These are phyloP conservation scores for Fraxinus angustifolia DNA, from an alignment of 305 asterid genomes.

Conservation along the genomic window DNA sequence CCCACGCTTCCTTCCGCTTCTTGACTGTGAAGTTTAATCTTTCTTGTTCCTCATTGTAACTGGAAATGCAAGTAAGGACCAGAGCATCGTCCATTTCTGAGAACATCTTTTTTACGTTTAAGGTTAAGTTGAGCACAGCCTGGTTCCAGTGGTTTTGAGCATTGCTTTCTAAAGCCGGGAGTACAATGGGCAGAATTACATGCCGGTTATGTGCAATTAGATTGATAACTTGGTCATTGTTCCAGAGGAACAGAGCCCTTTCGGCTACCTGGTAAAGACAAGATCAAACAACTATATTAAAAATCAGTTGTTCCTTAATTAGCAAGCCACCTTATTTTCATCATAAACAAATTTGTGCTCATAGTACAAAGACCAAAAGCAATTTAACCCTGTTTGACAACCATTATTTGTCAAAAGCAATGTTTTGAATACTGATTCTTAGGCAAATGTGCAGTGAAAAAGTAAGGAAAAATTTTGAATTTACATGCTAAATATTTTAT, in stretches of 20 bases:
- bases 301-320: background rate
- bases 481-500: background rate
- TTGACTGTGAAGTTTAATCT: slow-evolving; percentile 36
- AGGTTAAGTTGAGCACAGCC: slow-evolving; percentile 67
- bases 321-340: background rate
- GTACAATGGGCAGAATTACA: slow-evolving; percentile 63
- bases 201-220: slow-evolving; percentile 65
- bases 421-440: background rate
- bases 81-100: slow-evolving; percentile 81
- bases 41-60: slow-evolving; percentile 57
- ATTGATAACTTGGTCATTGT: slow-evolving; percentile 67
- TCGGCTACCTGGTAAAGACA: slow-evolving; percentile 78
- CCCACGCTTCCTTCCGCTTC: slow-evolving; percentile 71
- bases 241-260: slow-evolving; percentile 86
- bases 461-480: background rate
- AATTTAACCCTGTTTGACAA: background rate
- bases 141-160: slow-evolving; percentile 84
- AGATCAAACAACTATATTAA: background rate
- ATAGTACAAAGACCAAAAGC: background rate
- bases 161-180: slow-evolving; percentile 74
- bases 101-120: slow-evolving; percentile 66
- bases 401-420: background rate
- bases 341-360: background rate
- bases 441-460: background rate
- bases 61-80: slow-evolving; percentile 57